Conservation (phyloP, 202 grass and related monocot species). For the Carex arenaria region DNA sequence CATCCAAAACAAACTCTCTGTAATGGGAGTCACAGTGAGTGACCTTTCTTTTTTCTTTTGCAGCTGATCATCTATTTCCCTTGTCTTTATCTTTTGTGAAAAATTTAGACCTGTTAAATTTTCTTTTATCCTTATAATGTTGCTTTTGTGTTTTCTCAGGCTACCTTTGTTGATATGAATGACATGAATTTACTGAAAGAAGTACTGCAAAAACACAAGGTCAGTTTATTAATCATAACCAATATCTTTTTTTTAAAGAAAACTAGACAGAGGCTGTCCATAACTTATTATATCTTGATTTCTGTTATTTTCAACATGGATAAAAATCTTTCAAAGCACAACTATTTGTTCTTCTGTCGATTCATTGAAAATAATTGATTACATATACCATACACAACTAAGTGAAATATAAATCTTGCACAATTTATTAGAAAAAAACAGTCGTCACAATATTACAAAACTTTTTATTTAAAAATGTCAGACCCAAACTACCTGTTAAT, state of each 20-base stretch:
- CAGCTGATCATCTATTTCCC: neutral
- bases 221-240: neutral
- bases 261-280: no score
- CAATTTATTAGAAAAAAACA: neutral
- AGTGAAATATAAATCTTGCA: neutral
- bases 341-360: neutral
- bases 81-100: neutral
- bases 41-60: neutral
- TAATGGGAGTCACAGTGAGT: conserved; percentile 43
- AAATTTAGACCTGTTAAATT: neutral
- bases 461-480: neutral
- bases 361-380: neutral
- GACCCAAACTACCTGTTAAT: neutral
- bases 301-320: no score
- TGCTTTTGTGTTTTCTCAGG: neutral
- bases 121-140: neutral
- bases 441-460: neutral
- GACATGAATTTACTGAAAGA: neutral
- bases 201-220: conserved; percentile 20
- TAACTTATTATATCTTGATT: no score
- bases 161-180: conserved; percentile 37
- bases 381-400: neutral
- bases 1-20: conserved; percentile 43
- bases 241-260: neutral
- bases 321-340: no score